Evolutionary conservation across 1,139 yeast genomes (phyloP).

Genomic region (Candida tropicalis): DNA sequence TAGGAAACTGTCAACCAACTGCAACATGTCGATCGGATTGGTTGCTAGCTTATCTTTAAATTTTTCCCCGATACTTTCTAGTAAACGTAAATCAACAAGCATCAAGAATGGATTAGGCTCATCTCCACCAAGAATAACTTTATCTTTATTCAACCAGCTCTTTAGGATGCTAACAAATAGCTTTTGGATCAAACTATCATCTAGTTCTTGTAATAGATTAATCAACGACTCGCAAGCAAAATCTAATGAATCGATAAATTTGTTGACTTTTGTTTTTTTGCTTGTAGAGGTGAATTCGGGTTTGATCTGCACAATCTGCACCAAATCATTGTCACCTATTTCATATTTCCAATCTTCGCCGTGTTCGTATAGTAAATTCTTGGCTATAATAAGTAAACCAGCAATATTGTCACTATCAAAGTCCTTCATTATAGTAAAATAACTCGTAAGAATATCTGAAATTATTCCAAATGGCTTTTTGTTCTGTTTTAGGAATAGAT

Average conservation of each 20-base stretch:
- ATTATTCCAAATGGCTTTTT: constrained; percentile 46
- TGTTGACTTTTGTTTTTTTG: constrained; percentile 26
- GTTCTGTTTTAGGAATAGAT: constrained; percentile 48
- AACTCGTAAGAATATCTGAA: constrained; percentile 49
- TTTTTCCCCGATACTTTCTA: constrained; percentile 63
- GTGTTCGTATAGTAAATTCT: constrained; percentile 46
- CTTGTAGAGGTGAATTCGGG: constrained; percentile 14
- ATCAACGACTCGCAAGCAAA: constrained; percentile 47
- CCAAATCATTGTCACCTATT: constrained; percentile 56
- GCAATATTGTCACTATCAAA: constrained; percentile 21
- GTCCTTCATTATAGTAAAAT: constrained; percentile 42
- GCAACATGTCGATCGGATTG: constrained; percentile 62
- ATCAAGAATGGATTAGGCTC: constrained; percentile 55
- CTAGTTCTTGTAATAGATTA: constrained; percentile 51
- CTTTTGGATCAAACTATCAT: constrained; percentile 46
- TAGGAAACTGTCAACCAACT: constrained; percentile 55
- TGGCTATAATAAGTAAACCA: constrained; percentile 41
- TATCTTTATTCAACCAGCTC: constrained; percentile 51
- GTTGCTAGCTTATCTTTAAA: constrained; percentile 64
- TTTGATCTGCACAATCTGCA: constrained; percentile 40
- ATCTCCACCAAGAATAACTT: constrained; percentile 18
- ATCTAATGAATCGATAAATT: constrained; percentile 54
- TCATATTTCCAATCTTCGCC: constrained; percentile 55
- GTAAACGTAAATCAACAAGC: constrained; percentile 61
- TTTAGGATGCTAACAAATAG: constrained; percentile 57